Evolutionary conservation across 2,329 filamentous ascomycete genomes (phyloP), one percentile per base, ranked within the genome.

Genomic region (Pseudomassariella vexata): DNA sequence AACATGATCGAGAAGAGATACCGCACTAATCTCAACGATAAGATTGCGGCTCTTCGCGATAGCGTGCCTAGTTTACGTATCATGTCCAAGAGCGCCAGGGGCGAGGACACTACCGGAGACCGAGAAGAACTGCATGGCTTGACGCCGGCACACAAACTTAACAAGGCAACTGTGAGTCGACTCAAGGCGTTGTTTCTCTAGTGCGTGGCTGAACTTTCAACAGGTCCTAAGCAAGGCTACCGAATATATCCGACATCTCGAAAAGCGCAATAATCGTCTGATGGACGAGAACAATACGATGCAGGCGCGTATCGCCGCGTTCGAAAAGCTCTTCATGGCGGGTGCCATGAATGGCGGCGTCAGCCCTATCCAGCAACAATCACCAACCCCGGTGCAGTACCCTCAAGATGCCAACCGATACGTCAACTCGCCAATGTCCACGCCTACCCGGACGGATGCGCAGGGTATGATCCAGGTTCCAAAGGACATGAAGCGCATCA

Each of bases 1-100:
- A 96, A 95, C 59, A 92, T 96, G 73, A 95, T 96, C 41, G 90
- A 96, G 63, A 96, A 95, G 70, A 72, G 90, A 44, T 96, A 96
- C 59, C 81, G 90, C 48, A 95, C 86, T 33, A 96, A 96, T 52
- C 70, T 96, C 36, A 96, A 96, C 53, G 90, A 95, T 55, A 96
- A 96, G 65, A 96, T 96, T 48, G 84, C 88, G 27, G 88, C 89
- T 37, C 66, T 96, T 40, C 75, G 89, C 47, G 88, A 95, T 56
- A 94, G 87, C 51, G 88, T 96, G 10, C 90, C 90, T 2, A 94
- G 85, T 56, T 66, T 96, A 36, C 79, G 89, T 29, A 85, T 88
- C 46, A 86, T 89, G 76, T 79, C 79, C 22, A 86, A 85, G 63
- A 82, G 73, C 46, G 74, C 73, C 28, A 66, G 66, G 36, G 81